Evolutionary conservation across 768 basidiomycete genomes (phyloP).

Genomic region (Hericium alpestre): DNA sequence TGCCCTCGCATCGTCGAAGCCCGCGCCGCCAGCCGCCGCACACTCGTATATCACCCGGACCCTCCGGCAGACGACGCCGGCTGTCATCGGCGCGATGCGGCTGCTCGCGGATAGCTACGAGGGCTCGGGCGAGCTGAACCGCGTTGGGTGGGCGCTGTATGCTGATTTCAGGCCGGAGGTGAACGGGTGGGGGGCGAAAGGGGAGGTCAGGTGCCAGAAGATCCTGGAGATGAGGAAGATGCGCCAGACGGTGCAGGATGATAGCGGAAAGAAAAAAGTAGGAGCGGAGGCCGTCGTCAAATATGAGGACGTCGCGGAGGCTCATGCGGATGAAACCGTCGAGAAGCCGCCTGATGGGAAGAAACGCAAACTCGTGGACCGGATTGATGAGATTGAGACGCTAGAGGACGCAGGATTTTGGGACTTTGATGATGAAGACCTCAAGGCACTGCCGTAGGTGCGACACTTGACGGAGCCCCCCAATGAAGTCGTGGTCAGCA

Average conservation of each 20-base stretch:
- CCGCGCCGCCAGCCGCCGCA: slow-evolving; percentile 61
- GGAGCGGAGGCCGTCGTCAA: background rate
- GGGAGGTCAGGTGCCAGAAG: slow-evolving; percentile 56
- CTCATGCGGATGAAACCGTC: background rate
- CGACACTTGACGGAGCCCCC: background rate
- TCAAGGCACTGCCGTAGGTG: slow-evolving; percentile 6
- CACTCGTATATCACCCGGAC: slow-evolving; percentile 77
- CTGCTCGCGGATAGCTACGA: slow-evolving; percentile 52
- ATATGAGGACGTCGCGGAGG: background rate
- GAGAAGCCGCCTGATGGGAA: background rate
- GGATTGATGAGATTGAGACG: no score
- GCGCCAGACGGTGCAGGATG: background rate
- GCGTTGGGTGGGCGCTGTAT: slow-evolving; percentile 69
- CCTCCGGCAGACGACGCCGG: slow-evolving; percentile 69
- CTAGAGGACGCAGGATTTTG: slow-evolving; percentile 32
- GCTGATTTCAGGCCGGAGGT: slow-evolving; percentile 77
- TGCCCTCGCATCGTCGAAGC: slow-evolving; percentile 62
- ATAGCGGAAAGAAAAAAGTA: background rate
- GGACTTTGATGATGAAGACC: slow-evolving; percentile 28
- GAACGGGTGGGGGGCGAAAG: slow-evolving; percentile 77
- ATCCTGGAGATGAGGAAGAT: slow-evolving; percentile 49
- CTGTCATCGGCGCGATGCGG: slow-evolving; percentile 67
- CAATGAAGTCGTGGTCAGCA: background rate
- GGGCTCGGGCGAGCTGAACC: slow-evolving; percentile 45
- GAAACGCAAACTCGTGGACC: background rate